phyloP scores from a whole-genome alignment of 805 yeast species.

The Candida qinlingensis region DNA sequence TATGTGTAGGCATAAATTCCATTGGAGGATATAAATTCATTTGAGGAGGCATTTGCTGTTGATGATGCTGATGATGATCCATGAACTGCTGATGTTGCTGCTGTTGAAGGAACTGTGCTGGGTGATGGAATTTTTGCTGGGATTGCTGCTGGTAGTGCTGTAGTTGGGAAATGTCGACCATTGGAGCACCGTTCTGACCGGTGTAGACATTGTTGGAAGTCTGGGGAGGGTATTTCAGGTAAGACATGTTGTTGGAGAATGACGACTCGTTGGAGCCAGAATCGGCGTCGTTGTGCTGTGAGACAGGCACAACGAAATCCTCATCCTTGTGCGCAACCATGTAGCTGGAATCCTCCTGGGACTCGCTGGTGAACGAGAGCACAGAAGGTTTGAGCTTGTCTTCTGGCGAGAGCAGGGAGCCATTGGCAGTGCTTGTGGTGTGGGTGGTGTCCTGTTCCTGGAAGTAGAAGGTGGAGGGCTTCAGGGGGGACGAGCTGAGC shows the following conservation, averaged over 20 bases:
- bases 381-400: conserved; percentile 9
- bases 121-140: conserved; percentile 28
- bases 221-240: neutral
- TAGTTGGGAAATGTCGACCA: neutral
- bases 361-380: neutral
- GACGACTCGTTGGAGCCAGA: neutral
- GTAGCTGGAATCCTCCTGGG: neutral
- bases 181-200: neutral
- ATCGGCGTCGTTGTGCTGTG: neutral
- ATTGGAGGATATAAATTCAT: conserved; percentile 16
- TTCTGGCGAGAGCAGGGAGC: conserved; percentile 2
- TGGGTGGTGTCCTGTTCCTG: conserved; percentile 4
- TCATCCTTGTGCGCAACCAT: neutral
- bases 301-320: conserved; percentile 3
- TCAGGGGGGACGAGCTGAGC: conserved; percentile 17
- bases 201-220: neutral
- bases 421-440: neutral
- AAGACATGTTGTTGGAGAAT: neutral
- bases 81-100: conserved; percentile 26
- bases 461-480: conserved; percentile 15
- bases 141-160: conserved; percentile 2
- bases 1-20: conserved; percentile 9
- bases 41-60: conserved; percentile 7
- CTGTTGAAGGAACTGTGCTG: conserved; percentile 3
- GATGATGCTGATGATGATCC: conserved; percentile 5